phyloP scores from a whole-genome alignment of 1,284 basidiomycete species.

The Austroboletus olivaceoglutinosus region DNA sequence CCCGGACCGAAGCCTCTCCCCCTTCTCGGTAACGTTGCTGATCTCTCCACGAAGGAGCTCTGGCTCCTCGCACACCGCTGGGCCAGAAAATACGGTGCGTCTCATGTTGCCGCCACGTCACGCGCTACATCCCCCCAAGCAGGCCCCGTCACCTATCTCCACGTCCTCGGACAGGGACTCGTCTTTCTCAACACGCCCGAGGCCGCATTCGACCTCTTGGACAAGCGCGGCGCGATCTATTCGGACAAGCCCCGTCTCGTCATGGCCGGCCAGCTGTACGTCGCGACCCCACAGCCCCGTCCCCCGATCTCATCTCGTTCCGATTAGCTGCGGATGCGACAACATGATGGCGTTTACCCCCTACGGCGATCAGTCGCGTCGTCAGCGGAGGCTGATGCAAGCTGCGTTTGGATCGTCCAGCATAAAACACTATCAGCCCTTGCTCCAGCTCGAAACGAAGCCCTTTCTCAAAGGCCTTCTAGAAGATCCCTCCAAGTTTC shows the following conservation, averaged over 20 bases:
- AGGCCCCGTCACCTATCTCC: conserved; percentile 68
- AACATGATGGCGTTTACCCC: conserved; percentile 72
- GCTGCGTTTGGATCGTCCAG: conserved; percentile 53
- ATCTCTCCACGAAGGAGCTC: conserved; percentile 57
- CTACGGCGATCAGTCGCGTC: conserved; percentile 59
- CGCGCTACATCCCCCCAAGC: not conserved
- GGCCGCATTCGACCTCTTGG: conserved; percentile 59
- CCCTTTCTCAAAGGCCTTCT: conserved; percentile 49
- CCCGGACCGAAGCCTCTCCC: conserved; percentile 68
- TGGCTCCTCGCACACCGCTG: conserved; percentile 51
- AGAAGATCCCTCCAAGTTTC: conserved; percentile 41
- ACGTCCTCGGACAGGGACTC: conserved; percentile 61
- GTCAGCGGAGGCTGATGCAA: conserved; percentile 65
- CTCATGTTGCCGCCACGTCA: not conserved
- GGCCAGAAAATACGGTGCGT: conserved; percentile 51
- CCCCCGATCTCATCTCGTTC: conserved; percentile 3
- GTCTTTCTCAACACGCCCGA: conserved; percentile 63
- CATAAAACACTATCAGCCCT: conserved; percentile 56
- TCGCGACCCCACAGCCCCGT: conserved; percentile 2
- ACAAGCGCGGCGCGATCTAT: conserved; percentile 66
- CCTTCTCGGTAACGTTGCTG: conserved; percentile 58
- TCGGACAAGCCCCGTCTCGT: conserved; percentile 66
- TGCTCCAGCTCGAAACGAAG: conserved; percentile 53
- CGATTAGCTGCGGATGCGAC: conserved; percentile 58
- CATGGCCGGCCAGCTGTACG: conserved; percentile 63